A percentile compares a stretch with the other conserved stretches of the same genome.
Conservation (phyloP, 805 yeast species). For the Yamadazyma sp. region DNA sequence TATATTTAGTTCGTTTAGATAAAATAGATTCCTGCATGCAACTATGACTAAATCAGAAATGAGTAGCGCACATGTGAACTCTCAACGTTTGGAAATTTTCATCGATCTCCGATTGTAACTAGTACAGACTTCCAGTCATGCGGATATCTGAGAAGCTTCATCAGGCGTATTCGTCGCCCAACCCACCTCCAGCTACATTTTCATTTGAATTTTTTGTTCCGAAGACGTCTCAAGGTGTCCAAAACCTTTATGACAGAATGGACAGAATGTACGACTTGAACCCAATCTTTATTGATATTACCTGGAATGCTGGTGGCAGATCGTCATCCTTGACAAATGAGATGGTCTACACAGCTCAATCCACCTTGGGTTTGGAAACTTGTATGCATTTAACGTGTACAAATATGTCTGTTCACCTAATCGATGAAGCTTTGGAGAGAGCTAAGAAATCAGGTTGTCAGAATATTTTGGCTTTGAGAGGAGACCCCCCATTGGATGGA, state of each 20-base stretch:
- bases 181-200: constrained; percentile 64
- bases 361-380: constrained; percentile 88
- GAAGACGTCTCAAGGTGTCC: constrained; percentile 95
- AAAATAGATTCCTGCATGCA: constrained; percentile 1
- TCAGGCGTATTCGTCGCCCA: constrained; percentile 41
- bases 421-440: constrained; percentile 79
- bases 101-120: background rate
- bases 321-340: constrained; percentile 82
- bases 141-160: constrained; percentile 42
- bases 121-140: too few relatives aligned
- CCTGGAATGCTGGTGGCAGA: constrained; percentile 99
- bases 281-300: constrained; percentile 91
- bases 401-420: constrained; percentile 78
- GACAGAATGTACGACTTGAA: constrained; percentile 92
- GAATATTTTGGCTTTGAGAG: constrained; percentile 90
- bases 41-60: constrained; percentile 1
- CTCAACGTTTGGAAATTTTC: constrained; percentile 8
- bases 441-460: constrained; percentile 94
- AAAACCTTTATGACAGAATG: constrained; percentile 93
- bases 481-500: constrained; percentile 87
- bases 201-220: constrained; percentile 98
- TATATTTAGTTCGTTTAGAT: background rate
- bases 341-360: constrained; percentile 86
- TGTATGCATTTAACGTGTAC: constrained; percentile 99
- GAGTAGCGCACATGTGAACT: constrained; percentile 6